Percentiles rank a stretch among this genome's conserved stretches.
phyloP scores from a whole-genome alignment of 1,284 basidiomycete genomes.

The Schizophyllum commune region DNA sequence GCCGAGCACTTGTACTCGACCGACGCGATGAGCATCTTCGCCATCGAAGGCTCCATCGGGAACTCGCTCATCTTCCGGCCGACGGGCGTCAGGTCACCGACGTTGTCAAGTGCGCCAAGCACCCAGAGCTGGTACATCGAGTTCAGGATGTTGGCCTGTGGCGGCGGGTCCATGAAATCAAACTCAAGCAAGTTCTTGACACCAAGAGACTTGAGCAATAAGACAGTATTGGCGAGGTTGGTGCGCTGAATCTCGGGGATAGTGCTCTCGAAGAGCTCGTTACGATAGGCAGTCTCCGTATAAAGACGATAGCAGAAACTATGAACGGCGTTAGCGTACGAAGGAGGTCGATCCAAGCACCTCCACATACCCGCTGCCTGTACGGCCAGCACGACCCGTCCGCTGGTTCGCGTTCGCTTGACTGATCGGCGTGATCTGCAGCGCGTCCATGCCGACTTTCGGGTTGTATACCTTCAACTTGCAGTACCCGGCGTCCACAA shows the following conservation, averaged over 20 bases:
- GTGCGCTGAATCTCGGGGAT: conserved; percentile 99
- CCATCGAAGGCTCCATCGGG: conserved; percentile 96
- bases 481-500: conserved; percentile 94
- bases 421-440: conserved; percentile 98
- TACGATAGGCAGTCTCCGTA: conserved; percentile 80
- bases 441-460: conserved; percentile 97
- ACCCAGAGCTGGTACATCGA: conserved; percentile 99
- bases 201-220: conserved; percentile 90
- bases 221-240: conserved; percentile 93
- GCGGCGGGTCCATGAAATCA: conserved; percentile 99
- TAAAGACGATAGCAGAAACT: conserved; percentile 93
- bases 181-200: conserved; percentile 97
- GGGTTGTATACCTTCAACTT: conserved; percentile 99
- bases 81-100: conserved; percentile 89
- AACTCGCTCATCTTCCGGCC: conserved; percentile 99
- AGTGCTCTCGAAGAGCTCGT: conserved; percentile 88
- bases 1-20: conserved; percentile 89
- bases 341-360: no score
- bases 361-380: conserved; percentile 90
- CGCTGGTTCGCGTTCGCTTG: conserved; percentile 97
- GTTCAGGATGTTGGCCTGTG: conserved; percentile 88
- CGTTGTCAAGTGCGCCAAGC: conserved; percentile 92
- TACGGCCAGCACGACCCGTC: conserved; percentile 93
- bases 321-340: conserved; percentile 4
- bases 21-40: conserved; percentile 96